Evolutionary conservation across 306 rosid species (phyloP).

Genomic region (Quercus variabilis): DNA sequence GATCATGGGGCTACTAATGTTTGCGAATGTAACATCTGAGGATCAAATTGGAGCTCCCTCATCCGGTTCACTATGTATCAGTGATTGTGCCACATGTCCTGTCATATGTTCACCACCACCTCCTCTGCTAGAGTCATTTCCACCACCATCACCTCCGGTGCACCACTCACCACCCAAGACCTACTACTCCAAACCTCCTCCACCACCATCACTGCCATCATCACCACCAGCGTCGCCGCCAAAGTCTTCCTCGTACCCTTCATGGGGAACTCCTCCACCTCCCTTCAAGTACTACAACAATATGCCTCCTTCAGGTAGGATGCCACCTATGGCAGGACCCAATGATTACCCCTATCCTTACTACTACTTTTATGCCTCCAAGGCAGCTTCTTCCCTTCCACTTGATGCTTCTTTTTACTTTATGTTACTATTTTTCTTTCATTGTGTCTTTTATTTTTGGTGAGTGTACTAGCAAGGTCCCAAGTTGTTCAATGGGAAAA

Average conservation of each 20-base stretch:
- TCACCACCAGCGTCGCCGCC: conserved; percentile 28
- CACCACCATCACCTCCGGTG: conserved; percentile 33
- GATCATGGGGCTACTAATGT: conserved; percentile 34
- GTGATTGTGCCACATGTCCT: conserved; percentile 78
- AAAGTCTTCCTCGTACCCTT: conserved; percentile 26
- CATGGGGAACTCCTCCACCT: conserved; percentile 47
- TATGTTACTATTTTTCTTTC: conserved; percentile 25
- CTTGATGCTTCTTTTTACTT: conserved; percentile 5
- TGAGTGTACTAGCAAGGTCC: neutral
- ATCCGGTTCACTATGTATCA: conserved; percentile 48
- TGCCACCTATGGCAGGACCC: conserved; percentile 34
- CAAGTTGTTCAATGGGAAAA: conserved; percentile 9
- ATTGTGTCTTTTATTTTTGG: conserved; percentile 22
- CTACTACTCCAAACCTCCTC: conserved; percentile 8
- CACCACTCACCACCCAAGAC: conserved; percentile 24
- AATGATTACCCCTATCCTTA: conserved; percentile 54
- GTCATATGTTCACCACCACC: conserved; percentile 69
- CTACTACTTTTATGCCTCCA: conserved; percentile 53
- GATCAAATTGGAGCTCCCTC: conserved; percentile 32
- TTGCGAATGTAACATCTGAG: conserved; percentile 22
- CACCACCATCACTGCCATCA: conserved; percentile 16
- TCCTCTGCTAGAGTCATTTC: conserved; percentile 18
- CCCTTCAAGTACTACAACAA: conserved; percentile 27
- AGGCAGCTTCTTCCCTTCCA: conserved; percentile 42
- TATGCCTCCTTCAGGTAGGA: conserved; percentile 38